Base-by-base conservation (phyloP, 768 basidiomycete genomes). In the Chalciporus pseudorubinellus region DNA sequence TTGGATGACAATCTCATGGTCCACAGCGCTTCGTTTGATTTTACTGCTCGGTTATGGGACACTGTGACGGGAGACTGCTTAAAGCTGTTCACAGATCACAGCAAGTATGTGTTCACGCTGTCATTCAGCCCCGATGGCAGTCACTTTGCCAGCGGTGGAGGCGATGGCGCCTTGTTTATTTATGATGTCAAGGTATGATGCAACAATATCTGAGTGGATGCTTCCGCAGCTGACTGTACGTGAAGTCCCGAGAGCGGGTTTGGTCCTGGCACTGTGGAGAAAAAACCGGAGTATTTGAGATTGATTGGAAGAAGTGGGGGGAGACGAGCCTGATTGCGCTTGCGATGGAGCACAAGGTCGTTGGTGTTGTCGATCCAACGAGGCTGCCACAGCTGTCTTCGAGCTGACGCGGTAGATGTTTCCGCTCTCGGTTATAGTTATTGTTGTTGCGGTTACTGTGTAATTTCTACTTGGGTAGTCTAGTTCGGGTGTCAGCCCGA, bases 11-110 rank as follows among this genome's bases (percentile, higher is more conserved):
- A 56, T 19, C 57, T 56, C 18, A 44, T 41, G 24, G 48, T 42
- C 26, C 31, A 24, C 57, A 92, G 89, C 8, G 81, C 85, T 10
- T 90, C 90, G 5, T 92, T 92, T 61, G 93, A 95, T 62, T 73
- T 75, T 13, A 89, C 90, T 2, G 81, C 87, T 5, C 82, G 89
- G 38, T 57, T 95, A 26, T 95, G 92, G 92, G 87, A 94, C 67
- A 81, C 84, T 3, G 77, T 79, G 40, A 85, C 85, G 0, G 91
- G 91, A 24, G 77, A 81, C 39, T 94, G 92, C 63, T 66, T 91
- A 29, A 77, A 82, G 53, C 74, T 83, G 18, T 85, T 95, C 61
- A 66, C 68, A 6, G 87, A 91, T 55, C 89, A 92, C 69, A 81
- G 72, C 55, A 78, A 80, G 28, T 79, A 84, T 20, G 80, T 93